Base-by-base conservation (phyloP, 2,329 filamentous ascomycete species). In the Botrytis byssoidea region DNA sequence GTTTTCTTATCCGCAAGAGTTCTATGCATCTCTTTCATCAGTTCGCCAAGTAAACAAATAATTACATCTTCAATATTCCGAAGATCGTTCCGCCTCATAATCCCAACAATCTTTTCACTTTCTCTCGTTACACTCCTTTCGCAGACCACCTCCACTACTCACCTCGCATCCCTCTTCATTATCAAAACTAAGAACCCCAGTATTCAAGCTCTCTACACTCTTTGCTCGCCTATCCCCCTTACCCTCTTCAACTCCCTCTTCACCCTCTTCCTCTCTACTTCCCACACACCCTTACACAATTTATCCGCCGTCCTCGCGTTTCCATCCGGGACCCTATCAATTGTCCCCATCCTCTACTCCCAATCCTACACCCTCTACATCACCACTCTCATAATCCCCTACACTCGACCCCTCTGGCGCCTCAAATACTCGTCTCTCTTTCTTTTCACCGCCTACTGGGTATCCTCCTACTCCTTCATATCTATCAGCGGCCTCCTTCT, bases 291-390 rank as follows among this genome's bases (percentile, higher is more conserved):
- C 42, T 85, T 83, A 73, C 78, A 76, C 71, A 77, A 73, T 12
- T 83, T 85, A 74, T 82, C 83, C 22, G 85, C 81, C 3, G 85
- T 82, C 71, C 78, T 74, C 20, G 83, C 82, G 6, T 86, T 85
- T 76, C 84, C 85, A 1, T 83, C 83, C 4, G 79, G 82, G n/a
- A 85, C 83, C 0, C 77, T 86, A n/a, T 86, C 84, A 84, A 82
- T 82, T 16, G 76, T 85, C 44, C 83, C 81, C 9, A 80, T 83
- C n/a, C 80, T 86, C 25, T 86, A 84, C 76, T 80, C 82, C 70
- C 85, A 86, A 74, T 83, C 82, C 75, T 85, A 84, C 77, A 86
- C 85, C 0, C 81, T 85, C 14, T 86, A 85, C 76, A 85, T 85
- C 79, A 80, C 83, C 7, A 85, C 85, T 84, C 78, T 85, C 72